Evolutionary conservation across 2,329 filamentous ascomycete genomes (phyloP).

Genomic region (Calonectria henricotiae): DNA sequence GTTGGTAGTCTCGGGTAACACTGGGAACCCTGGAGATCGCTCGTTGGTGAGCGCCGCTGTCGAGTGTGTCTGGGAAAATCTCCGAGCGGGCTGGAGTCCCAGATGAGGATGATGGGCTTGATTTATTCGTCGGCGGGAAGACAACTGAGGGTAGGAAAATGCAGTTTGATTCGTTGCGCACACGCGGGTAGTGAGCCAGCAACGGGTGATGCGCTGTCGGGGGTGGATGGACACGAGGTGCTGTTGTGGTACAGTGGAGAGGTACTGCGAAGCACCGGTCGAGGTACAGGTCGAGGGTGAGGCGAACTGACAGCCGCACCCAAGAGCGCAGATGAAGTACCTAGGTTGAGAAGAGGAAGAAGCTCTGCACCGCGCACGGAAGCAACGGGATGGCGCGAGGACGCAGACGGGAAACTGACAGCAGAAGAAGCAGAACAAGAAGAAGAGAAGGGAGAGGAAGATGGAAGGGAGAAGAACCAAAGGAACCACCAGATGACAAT

Average conservation of each 20-base stretch:
- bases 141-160: slow-evolving; percentile 1
- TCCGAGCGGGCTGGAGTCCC: background rate
- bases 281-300: background rate
- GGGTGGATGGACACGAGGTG: background rate
- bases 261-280: background rate
- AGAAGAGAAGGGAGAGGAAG: background rate
- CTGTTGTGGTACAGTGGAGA: slow-evolving; percentile 14
- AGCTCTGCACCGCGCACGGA: slow-evolving; percentile 20
- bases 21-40: slow-evolving; percentile 26
- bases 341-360: background rate
- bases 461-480: background rate
- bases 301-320: background rate
- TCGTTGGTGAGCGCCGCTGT: slow-evolving; percentile 21
- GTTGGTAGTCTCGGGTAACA: slow-evolving; percentile 30
- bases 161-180: slow-evolving; percentile 14
- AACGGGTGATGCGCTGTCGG: background rate
- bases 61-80: slow-evolving; percentile 23
- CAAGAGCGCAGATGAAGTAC: background rate
- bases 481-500: background rate
- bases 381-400: slow-evolving; percentile 9
- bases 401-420: background rate
- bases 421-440: background rate
- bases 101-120: background rate
- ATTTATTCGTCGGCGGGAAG: slow-evolving; percentile 14
- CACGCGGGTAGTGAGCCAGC: background rate